Conservation (phyloP, 2,329 filamentous ascomycete species). For the Fusarium sp. region DNA sequence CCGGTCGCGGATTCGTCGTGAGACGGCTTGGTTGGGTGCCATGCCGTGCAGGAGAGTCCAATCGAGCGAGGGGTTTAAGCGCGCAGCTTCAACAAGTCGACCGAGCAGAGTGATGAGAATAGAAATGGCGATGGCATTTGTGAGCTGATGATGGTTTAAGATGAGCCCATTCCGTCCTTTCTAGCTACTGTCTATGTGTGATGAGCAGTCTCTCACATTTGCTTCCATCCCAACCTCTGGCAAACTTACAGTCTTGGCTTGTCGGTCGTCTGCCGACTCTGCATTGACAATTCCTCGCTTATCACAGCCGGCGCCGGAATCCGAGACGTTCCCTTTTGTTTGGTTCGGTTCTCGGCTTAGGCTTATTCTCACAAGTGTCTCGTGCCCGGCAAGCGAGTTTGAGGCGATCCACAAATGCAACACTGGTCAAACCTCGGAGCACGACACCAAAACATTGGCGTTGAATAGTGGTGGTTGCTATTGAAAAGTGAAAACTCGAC, state of each 20-base stretch:
- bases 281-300: too few species aligned
- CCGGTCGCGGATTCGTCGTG: slow-evolving; percentile 43
- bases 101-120: too few species aligned
- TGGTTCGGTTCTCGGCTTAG: background rate
- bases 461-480: background rate
- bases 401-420: slow-evolving; percentile 25
- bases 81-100: slow-evolving; percentile 14
- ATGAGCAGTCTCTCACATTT: too few species aligned
- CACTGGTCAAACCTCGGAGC: slow-evolving; percentile 33
- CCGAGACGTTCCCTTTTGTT: background rate
- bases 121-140: background rate
- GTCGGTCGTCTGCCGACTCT: too few species aligned
- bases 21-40: slow-evolving; percentile 32
- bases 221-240: background rate
- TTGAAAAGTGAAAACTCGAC: too few species aligned
- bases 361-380: slow-evolving; percentile 28
- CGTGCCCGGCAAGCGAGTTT: slow-evolving; percentile 10
- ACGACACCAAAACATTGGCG: background rate
- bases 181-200: background rate
- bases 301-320: too few species aligned
- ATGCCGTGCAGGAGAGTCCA: slow-evolving; percentile 23
- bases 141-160: slow-evolving; percentile 23
- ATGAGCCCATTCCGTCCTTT: slow-evolving; percentile 12
- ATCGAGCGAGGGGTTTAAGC: slow-evolving; percentile 33
- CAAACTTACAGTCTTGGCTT: too few species aligned